Conservation (phyloP, 2,329 filamentous ascomycete species). For the Fusarium sp. region DNA sequence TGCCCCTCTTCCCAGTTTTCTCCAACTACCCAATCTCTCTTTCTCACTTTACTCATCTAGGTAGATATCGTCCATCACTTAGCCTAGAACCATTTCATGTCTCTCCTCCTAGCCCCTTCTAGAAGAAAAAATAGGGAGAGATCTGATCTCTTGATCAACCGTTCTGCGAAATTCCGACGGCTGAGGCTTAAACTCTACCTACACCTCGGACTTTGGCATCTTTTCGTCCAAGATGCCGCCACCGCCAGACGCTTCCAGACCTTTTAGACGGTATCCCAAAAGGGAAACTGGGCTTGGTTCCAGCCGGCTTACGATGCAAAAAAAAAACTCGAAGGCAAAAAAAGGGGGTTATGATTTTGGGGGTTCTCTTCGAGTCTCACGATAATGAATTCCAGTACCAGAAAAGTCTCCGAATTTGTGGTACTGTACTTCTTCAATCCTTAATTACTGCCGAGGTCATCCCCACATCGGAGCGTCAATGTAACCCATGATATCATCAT, state of each 20-base stretch:
- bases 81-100: neutral
- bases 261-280: constrained; percentile 19
- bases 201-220: neutral
- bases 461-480: constrained; percentile 30
- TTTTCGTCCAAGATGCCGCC: constrained; percentile 21
- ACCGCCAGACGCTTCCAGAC: constrained; percentile 42
- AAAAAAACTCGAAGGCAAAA: constrained; percentile 2
- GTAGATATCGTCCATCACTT: too few species aligned
- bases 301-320: constrained; percentile 3
- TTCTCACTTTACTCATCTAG: neutral
- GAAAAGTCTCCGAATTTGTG: constrained; percentile 22
- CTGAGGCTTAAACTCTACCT: constrained; percentile 20
- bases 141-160: neutral
- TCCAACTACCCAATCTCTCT: neutral
- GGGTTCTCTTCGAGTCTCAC: constrained; percentile 4
- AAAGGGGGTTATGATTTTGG: neutral
- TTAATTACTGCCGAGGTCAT: constrained; percentile 21
- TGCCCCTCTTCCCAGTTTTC: neutral
- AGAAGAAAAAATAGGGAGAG: constrained; percentile 7
- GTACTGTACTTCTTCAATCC: neutral
- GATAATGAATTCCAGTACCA: constrained; percentile 1
- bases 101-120: constrained; percentile 7
- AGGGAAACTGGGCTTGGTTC: constrained; percentile 19
- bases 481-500: constrained; percentile 50
- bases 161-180: constrained; percentile 9